Evolutionary conservation across 306 rosid genomes (phyloP), one percentile per base, ranked within the genome.

Genomic region (Mimosa bimucronata): DNA sequence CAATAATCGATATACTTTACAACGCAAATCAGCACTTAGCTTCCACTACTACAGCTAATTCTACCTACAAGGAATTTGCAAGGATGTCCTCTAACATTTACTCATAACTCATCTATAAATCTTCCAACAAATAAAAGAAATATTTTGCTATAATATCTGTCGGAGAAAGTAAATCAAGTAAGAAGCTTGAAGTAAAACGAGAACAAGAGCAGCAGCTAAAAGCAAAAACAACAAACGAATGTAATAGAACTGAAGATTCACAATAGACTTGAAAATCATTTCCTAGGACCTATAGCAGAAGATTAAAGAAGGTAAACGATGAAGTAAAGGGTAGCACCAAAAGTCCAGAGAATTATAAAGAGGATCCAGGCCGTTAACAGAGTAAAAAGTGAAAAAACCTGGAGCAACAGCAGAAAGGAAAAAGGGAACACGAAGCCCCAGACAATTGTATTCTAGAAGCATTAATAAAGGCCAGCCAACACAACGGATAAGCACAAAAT

Each of bases 91-190:
- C 48, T 34, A 64, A 31, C 46, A 50, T 71, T 53, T 65, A 52
- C 66, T 42, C 23, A 23, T 19, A 0, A 45, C 50, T 45, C 55
- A 80, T 50, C 14, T 74, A 21, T 7, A 66, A 52, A 68, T 9
- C 14, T 45, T 41, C 26, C 46, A 21, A 50, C 74, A 26, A 80
- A 38, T 14, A 66, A 42, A 26, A 46, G 30, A 28, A 53, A 52
- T 29, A 30, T 12, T 11, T 29, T 21, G n/a, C 46, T 11, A 65
- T 41, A 53, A 74, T 21, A 26, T 66, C 61, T 10, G 1, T n/a
- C 5, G 80, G 76, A 38, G 44, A 75, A 44, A 13, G 34, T 75
- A 26, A 30, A 15, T 29, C 70, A 13, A 52, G 18, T 34, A 80
- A 65, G 55, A 73, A 66, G 53, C 8, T 23, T 34, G 53, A 38